A percentile compares a stretch with the other conserved stretches of the same genome.
These are phyloP conservation scores for Sugiyamaella chiloensis DNA, from an alignment of 805 yeast species.

Conservation along the genomic window DNA sequence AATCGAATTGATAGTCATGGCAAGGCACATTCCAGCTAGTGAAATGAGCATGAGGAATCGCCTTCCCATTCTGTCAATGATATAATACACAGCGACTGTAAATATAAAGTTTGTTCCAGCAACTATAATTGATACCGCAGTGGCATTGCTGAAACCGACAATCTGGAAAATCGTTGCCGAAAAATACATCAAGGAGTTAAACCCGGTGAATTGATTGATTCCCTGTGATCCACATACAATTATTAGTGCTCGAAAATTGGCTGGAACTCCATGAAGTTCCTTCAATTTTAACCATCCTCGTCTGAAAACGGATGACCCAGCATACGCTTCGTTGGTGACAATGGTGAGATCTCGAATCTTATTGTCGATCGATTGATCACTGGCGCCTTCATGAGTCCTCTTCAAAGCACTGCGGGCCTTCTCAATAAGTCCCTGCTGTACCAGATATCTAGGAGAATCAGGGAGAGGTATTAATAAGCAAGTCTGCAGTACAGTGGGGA, in stretches of 20 bases:
- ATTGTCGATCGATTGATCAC: slow-evolving; percentile 59
- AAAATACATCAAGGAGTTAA: slow-evolving; percentile 94
- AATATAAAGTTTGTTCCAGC: slow-evolving; percentile 92
- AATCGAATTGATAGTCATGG: slow-evolving; percentile 75
- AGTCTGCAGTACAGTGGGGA: slow-evolving; percentile 83
- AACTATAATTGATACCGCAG: slow-evolving; percentile 87
- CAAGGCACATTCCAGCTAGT: slow-evolving; percentile 74
- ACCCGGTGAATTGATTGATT: slow-evolving; percentile 94
- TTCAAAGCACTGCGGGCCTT: slow-evolving; percentile 64
- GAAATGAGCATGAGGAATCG: slow-evolving; percentile 73
- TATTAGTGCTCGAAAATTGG: slow-evolving; percentile 83
- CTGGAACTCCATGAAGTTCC: slow-evolving; percentile 34
- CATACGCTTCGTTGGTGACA: slow-evolving; percentile 14
- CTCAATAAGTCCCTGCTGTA: slow-evolving; percentile 63
- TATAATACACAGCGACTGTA: slow-evolving; percentile 77
- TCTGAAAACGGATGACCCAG: slow-evolving; percentile 15
- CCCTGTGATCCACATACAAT: slow-evolving; percentile 93
- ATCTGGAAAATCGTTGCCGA: slow-evolving; percentile 87
- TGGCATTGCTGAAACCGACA: slow-evolving; percentile 81
- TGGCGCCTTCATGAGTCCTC: slow-evolving; percentile 60
- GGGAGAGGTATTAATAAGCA: slow-evolving; percentile 81
- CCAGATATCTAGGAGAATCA: slow-evolving; percentile 89
- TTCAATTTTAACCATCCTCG: slow-evolving; percentile 21
- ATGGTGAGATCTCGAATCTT: slow-evolving; percentile 66
- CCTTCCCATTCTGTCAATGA: slow-evolving; percentile 86